phyloP scores from a whole-genome alignment of 495 filamentous ascomycete species.

The Penicillium psychrofluorescens region DNA sequence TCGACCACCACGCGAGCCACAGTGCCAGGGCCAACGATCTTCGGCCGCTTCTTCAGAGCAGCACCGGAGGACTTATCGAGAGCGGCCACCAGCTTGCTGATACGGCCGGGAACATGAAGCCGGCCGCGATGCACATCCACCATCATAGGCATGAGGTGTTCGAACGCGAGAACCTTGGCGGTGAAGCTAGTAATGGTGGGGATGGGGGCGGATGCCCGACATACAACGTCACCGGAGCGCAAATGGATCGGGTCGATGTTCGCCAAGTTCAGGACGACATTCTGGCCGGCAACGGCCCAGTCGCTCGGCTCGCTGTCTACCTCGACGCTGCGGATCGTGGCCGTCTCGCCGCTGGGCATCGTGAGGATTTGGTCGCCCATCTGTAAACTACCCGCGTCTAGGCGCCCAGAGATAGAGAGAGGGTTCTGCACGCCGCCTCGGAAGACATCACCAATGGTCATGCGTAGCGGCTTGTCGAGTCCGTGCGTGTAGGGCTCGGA shows the following conservation, averaged over 20 bases:
- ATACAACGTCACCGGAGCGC: slow-evolving; percentile 77
- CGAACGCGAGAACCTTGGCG: slow-evolving; percentile 80
- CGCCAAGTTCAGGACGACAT: slow-evolving; percentile 72
- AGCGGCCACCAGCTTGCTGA: slow-evolving; percentile 59
- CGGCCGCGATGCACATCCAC: slow-evolving; percentile 84
- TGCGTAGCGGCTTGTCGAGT: slow-evolving; percentile 70
- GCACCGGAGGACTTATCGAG: slow-evolving; percentile 68
- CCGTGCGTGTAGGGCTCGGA: slow-evolving; percentile 65
- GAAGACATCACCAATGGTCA: slow-evolving; percentile 80
- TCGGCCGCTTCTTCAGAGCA: slow-evolving; percentile 73
- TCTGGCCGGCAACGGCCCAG: slow-evolving; percentile 96
- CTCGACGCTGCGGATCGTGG: slow-evolving; percentile 68
- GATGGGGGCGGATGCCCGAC: slow-evolving; percentile 60
- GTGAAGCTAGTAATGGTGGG: slow-evolving; percentile 61
- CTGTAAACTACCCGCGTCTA: slow-evolving; percentile 79
- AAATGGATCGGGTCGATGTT: slow-evolving; percentile 81
- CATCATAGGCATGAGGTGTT: slow-evolving; percentile 77
- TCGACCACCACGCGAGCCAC: slow-evolving; percentile 64
- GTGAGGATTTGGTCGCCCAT: slow-evolving; percentile 71
- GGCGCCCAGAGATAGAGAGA: slow-evolving; percentile 74
- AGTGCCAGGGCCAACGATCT: slow-evolving; percentile 65
- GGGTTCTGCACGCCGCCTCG: slow-evolving; percentile 67
- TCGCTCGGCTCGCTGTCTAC: slow-evolving; percentile 64
- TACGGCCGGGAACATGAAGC: slow-evolving; percentile 68
- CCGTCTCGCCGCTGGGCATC: slow-evolving; percentile 74